These are phyloP conservation scores for Leptographium procerum DNA, from an alignment of 2,329 filamentous ascomycete species.

Conservation along the genomic window DNA sequence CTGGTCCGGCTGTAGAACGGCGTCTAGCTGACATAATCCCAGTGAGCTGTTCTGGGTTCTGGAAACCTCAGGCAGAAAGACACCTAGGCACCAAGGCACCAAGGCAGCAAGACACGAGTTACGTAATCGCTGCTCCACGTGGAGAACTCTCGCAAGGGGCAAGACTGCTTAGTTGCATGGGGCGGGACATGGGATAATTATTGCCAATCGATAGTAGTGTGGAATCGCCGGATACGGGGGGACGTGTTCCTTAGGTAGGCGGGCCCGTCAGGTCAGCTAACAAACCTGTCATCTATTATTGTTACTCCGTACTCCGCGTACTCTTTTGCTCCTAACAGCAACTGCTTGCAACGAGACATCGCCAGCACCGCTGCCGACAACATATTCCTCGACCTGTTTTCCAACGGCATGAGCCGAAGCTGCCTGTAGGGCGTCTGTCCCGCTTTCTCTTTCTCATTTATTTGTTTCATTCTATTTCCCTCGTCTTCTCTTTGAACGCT, in stretches of 20 bases:
- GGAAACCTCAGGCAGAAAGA: too few relatives aligned
- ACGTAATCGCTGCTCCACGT: too few relatives aligned
- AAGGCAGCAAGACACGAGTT: not conserved
- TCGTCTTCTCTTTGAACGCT: not conserved
- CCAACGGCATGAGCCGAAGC: not conserved
- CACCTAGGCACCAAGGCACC: not conserved
- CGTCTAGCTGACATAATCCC: not conserved
- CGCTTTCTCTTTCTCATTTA: not conserved
- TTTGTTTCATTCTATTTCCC: too few relatives aligned
- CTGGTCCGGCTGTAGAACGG: not conserved
- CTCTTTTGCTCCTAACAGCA: too few relatives aligned
- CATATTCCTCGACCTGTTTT: not conserved
- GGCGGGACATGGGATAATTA: not conserved
- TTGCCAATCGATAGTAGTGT: not conserved
- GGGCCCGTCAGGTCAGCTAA: not conserved
- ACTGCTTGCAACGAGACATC: not conserved
- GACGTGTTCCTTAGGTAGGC: not conserved
- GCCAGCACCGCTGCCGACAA: not conserved
- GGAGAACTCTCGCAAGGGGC: not conserved
- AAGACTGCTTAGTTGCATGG: not conserved
- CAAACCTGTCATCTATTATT: not conserved
- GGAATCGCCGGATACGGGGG: constrained; percentile 3
- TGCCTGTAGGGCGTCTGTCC: not conserved
- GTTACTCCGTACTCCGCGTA: not conserved
- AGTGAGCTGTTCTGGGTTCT: too few relatives aligned